Evolutionary conservation across 352 stramenopile genomes (phyloP), one percentile per base, ranked within the genome.

Genomic region (Phytophthora pinifolia): DNA sequence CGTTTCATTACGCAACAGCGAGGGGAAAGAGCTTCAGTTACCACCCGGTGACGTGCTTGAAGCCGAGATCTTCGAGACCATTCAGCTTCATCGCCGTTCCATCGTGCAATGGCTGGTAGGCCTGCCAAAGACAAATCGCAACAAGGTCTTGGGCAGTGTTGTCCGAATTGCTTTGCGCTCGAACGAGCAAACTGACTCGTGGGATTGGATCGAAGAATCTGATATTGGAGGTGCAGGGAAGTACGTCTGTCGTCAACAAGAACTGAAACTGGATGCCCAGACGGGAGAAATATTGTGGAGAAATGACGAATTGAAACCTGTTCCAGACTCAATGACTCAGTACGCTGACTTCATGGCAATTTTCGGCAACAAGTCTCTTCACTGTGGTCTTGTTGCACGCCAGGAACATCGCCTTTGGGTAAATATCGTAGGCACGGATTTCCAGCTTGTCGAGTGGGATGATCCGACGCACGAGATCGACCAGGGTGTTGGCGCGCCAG

Each of bases 321-420:
- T 96, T n/a, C 88, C 86, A 4, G 88, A 96, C 56, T 93, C 83
- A 2, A 96, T 96, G 88, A 92, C 86, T 1, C 88, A 96, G 51
- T 94, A 87, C 45, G 73, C 72, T 13, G 88, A 96, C 43, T 96
- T 94, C 48, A 88, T 86, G 54, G 65, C 67, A 13, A 76, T 93
- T 52, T 95, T 95, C 59, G 86, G 86, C 4, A 90, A 82, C 46
- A 85, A 88, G 44, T 88, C 86, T 17, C 76, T 94, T 46, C 88
- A 96, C 33, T 96, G 88, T 37, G 88, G 88, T 8, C 78, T 96
- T 36, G 86, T 96, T 27, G 72, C 81, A 9, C 76, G 81, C 9
- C 83, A 96, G 48, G 82, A 94, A 15, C 85, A 96, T 63, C 83
- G 88, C 0, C 33, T 92, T 6, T 96, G 88, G 88, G 80, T 96